Evolutionary conservation across 2,329 filamentous ascomycete genomes (phyloP), one percentile per base, ranked within the genome.

Genomic region (Cercospora sp.): DNA sequence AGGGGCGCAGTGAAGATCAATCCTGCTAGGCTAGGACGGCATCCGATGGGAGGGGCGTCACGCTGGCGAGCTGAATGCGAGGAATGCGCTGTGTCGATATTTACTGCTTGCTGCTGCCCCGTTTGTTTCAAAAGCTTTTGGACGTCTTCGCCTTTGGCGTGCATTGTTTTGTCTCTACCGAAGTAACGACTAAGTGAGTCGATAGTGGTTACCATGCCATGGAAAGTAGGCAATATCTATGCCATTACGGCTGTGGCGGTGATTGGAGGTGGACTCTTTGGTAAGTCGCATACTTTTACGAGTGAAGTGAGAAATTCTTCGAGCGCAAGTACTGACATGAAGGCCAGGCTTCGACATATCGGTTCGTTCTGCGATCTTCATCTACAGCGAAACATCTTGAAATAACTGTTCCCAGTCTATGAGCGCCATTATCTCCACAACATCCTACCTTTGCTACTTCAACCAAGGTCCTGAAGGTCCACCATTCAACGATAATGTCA

Each of bases 371-470:
- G n/a, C n/a, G n/a, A n/a, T n/a, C n/a, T n/a, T n/a, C n/a, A n/a
- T n/a, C n/a, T n/a, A n/a, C n/a, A n/a, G n/a, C n/a, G n/a, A n/a
- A n/a, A n/a, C n/a, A n/a, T n/a, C n/a, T n/a, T n/a, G n/a, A n/a
- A n/a, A n/a, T n/a, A n/a, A n/a, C n/a, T n/a, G n/a, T n/a, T n/a
- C 1, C 16, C 48, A 55, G 66, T 91, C 89, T 53, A 92, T 93
- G 90, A 89, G 87, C 65, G 80, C 81, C 13, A 81, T 81, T 65
- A 82, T 93, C 36, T 88, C 87, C 28, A 91, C 88, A 0, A 79
- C 87, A 66, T 85, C 89, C 60, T 93, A 93, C 78, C 88, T 87
- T 73, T 87, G 86, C 73, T 93, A 91, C 79, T 93, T 93, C 80
- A 82, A 87, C 73, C 85, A 91, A 74, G 79, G 82, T 67, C 77